Conservation (phyloP, 768 basidiomycete genomes). For the Lactarius pseudohatsudake region DNA sequence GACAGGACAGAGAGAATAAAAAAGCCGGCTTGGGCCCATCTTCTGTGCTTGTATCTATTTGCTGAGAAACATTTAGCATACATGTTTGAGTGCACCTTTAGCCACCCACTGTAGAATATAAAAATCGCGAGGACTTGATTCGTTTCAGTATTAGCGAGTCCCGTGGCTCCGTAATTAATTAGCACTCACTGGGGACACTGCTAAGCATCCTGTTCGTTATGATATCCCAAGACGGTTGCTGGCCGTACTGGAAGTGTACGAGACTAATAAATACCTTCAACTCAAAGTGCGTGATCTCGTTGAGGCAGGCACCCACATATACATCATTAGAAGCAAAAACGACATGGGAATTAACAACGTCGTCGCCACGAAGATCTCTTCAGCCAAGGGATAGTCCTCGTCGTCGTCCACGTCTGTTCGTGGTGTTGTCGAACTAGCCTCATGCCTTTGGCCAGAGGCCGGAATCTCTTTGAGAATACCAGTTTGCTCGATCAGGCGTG, state of each 20-base stretch:
- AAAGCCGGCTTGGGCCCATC: constrained; percentile 53
- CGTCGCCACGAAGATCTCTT: constrained; percentile 68
- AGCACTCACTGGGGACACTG: constrained; percentile 66
- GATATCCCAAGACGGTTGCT: constrained; percentile 48
- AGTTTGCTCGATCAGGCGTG: constrained; percentile 24
- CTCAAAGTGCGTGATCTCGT: not conserved
- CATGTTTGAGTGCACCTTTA: not conserved
- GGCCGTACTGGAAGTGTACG: constrained; percentile 76
- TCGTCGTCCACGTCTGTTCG: constrained; percentile 34
- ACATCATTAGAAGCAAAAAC: constrained; percentile 77
- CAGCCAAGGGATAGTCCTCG: constrained; percentile 46
- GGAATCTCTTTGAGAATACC: constrained; percentile 44
- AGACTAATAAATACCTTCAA: constrained; percentile 45
- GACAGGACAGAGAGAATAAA: constrained; percentile 56
- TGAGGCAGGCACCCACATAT: constrained; percentile 59
- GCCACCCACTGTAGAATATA: constrained; percentile 64
- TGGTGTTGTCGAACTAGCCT: constrained; percentile 3
- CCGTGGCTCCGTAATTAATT: not conserved
- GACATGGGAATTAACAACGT: constrained; percentile 71
- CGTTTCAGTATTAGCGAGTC: not conserved
- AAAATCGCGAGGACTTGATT: constrained; percentile 66
- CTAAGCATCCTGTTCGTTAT: constrained; percentile 59
- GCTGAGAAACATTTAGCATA: constrained; percentile 44
- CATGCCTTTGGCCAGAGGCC: constrained; percentile 5
- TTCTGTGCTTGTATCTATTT: constrained; percentile 58